A percentile compares a stretch with the other conserved stretches of the same genome.
Conservation (phyloP, 345 rosid genomes). For the Mangifera indica region DNA sequence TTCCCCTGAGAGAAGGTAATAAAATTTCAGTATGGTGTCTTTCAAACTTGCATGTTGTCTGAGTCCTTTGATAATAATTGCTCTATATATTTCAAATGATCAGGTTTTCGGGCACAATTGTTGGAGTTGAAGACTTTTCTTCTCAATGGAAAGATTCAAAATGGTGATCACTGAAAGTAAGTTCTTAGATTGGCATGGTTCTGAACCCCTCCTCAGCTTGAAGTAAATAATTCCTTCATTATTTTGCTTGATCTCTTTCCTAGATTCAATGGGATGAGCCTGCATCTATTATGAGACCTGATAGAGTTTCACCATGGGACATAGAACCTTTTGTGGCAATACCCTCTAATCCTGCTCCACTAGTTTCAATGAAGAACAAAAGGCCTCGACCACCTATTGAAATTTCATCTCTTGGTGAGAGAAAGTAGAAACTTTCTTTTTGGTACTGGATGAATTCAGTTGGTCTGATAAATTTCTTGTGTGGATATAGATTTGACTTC, state of each 20-base stretch:
- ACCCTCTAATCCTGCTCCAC: constrained; percentile 42
- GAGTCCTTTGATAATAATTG: constrained; percentile 12
- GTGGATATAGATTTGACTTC: constrained; percentile 38
- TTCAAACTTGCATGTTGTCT: constrained; percentile 11
- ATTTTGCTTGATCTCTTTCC: background rate
- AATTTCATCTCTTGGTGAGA: no score
- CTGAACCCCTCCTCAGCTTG: background rate
- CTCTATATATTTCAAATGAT: constrained; percentile 14
- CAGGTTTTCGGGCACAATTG: constrained; percentile 87
- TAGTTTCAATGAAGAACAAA: constrained; percentile 54
- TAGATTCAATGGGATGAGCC: constrained; percentile 98
- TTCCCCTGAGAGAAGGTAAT: constrained; percentile 85
- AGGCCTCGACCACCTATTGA: constrained; percentile 48
- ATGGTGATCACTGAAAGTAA: constrained; percentile 87
- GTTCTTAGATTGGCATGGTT: constrained; percentile 22
- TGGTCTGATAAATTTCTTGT: background rate
- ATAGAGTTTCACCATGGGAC: constrained; percentile 95
- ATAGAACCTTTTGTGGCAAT: constrained; percentile 63
- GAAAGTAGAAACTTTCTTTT: no score
- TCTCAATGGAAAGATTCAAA: constrained; percentile 72
- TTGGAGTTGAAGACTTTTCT: constrained; percentile 78
- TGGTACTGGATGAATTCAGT: no score
- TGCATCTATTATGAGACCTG: constrained; percentile 72
- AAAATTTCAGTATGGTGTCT: background rate
- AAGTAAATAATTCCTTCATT: background rate